phyloP scores from a whole-genome alignment of 1,139 yeast genomes.

The Saccharomyces hybrid region DNA sequence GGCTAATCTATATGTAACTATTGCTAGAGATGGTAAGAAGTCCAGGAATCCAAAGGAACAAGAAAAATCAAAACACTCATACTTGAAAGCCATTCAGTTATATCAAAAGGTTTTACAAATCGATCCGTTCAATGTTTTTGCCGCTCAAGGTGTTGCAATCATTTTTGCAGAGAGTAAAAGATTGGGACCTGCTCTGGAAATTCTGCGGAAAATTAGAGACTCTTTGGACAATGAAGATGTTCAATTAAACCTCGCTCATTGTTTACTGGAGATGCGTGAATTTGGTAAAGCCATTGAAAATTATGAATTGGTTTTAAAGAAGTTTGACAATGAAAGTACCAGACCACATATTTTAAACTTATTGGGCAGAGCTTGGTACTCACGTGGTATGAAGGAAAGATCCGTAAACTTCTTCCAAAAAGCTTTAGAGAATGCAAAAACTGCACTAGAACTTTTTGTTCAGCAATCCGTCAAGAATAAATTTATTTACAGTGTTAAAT shows the following conservation, averaged over 20 bases:
- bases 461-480: constrained; percentile 28
- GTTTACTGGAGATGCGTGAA: constrained; percentile 73
- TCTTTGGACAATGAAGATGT: constrained; percentile 79
- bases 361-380: constrained; percentile 86
- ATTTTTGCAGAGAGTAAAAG: constrained; percentile 85
- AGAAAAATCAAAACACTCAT: constrained; percentile 71
- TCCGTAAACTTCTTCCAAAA: constrained; percentile 51
- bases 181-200: constrained; percentile 68
- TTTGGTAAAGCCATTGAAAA: constrained; percentile 81
- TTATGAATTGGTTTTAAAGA: constrained; percentile 69
- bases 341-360: constrained; percentile 55
- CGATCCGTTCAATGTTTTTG: constrained; percentile 83
- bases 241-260: constrained; percentile 83
- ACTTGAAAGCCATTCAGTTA: constrained; percentile 80
- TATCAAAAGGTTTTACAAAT: constrained; percentile 81
- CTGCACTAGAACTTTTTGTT: constrained; percentile 44
- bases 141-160: constrained; percentile 96
- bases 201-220: constrained; percentile 83
- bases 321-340: constrained; percentile 51
- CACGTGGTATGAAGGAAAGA: constrained; percentile 67
- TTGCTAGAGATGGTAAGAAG: constrained; percentile 71
- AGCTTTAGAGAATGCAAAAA: constrained; percentile 55
- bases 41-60: constrained; percentile 36
- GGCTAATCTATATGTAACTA: constrained; percentile 76
- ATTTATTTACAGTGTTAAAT: constrained; percentile 45